These are phyloP conservation scores for Orychophragmus violaceus DNA, from an alignment of 345 rosid genomes.

Conservation along the genomic window DNA sequence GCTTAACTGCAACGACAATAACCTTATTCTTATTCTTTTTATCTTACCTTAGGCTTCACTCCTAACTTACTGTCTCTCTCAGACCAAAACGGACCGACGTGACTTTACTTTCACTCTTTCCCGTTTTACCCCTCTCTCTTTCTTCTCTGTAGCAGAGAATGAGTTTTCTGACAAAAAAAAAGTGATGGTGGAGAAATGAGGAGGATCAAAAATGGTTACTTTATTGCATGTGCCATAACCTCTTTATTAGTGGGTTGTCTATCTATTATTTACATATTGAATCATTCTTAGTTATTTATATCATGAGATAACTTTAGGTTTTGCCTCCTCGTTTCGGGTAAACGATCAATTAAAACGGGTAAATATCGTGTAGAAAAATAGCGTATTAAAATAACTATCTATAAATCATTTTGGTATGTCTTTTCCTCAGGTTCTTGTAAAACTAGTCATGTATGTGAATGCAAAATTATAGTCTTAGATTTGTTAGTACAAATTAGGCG, in stretches of 20 bases:
- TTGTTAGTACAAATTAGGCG: too few relatives aligned
- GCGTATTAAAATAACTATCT: not conserved
- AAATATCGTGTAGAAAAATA: not conserved
- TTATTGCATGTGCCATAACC: constrained; percentile 23
- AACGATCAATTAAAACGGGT: not conserved
- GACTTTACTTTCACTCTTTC: constrained; percentile 47
- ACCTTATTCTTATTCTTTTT: constrained; percentile 54
- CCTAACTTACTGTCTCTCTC: constrained; percentile 5
- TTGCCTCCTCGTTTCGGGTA: not conserved
- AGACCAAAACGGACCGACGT: constrained; percentile 17
- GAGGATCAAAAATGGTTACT: constrained; percentile 1
- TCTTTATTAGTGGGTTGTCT: constrained; percentile 10
- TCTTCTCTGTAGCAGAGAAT: not conserved
- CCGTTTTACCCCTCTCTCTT: constrained; percentile 34
- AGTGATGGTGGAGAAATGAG: not conserved
- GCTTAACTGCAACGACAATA: constrained; percentile 49
- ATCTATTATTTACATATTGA: not conserved
- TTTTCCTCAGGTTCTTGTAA: too few relatives aligned
- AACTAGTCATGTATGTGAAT: too few relatives aligned
- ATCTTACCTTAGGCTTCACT: constrained; percentile 70
- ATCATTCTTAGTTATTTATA: not conserved
- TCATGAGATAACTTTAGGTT: not conserved
- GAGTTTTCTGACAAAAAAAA: not conserved
- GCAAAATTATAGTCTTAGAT: too few relatives aligned
- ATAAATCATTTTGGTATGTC: too few relatives aligned